phyloP scores from a whole-genome alignment of 2,329 filamentous ascomycete genomes.

The Penicillium sp. region DNA sequence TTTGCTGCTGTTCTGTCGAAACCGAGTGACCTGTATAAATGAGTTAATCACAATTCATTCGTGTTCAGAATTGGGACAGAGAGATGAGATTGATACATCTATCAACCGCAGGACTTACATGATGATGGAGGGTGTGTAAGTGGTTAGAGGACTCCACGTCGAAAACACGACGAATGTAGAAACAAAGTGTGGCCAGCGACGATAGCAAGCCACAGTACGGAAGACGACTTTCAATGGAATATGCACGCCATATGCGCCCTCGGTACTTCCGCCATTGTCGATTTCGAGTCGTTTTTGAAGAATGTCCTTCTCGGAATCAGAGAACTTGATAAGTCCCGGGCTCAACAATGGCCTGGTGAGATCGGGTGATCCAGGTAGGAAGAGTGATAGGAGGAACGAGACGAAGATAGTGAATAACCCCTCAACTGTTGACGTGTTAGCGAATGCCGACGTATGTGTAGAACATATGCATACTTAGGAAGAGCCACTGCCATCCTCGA shows the following conservation, averaged over 20 bases:
- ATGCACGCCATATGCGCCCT: not conserved
- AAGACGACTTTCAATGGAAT: not conserved
- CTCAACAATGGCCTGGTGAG: not conserved
- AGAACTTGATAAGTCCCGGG: not conserved
- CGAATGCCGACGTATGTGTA: not conserved
- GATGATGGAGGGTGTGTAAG: not conserved
- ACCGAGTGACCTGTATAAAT: not conserved
- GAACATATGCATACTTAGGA: not conserved
- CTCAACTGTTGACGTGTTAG: not conserved
- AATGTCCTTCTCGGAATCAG: not conserved
- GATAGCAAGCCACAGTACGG: not conserved
- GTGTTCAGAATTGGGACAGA: too few relatives aligned
- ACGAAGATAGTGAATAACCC: not conserved
- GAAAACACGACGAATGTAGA: not conserved
- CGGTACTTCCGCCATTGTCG: not conserved
- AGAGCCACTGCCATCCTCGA: not conserved
- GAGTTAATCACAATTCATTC: not conserved
- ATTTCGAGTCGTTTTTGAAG: not conserved
- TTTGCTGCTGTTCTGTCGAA: not conserved
- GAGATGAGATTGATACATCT: not conserved
- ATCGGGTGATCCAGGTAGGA: not conserved
- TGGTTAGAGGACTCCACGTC: not conserved
- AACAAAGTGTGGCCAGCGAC: not conserved
- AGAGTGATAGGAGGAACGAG: not conserved
- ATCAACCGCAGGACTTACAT: not conserved